Evolutionary conservation across 2,329 filamentous ascomycete genomes (phyloP).

Genomic region (Furcasterigmium sp.): DNA sequence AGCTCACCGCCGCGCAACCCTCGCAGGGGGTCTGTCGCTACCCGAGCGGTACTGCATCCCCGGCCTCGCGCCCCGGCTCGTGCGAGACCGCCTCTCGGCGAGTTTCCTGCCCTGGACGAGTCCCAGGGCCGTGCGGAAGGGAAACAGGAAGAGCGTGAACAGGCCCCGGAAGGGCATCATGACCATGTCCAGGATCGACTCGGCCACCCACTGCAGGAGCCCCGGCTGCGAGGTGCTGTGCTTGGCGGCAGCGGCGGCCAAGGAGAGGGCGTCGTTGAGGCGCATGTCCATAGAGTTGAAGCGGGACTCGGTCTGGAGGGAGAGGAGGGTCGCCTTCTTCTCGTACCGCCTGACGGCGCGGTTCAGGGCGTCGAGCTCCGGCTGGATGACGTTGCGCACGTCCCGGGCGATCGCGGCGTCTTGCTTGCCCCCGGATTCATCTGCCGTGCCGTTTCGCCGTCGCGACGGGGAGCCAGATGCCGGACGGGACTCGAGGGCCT

Average conservation of each 20-base stretch:
- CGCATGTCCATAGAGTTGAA: constrained; percentile 67
- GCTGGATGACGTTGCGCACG: constrained; percentile 62
- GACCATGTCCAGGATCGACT: constrained; percentile 25
- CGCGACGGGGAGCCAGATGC: constrained; percentile 26
- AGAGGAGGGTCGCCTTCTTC: constrained; percentile 73
- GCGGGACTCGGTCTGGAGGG: constrained; percentile 70
- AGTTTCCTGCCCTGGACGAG: constrained; percentile 25
- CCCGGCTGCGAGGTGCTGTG: constrained; percentile 32
- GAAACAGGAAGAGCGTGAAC: constrained; percentile 34
- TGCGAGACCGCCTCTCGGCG: constrained; percentile 16
- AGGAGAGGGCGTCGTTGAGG: constrained; percentile 69
- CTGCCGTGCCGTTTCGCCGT: constrained; percentile 23
- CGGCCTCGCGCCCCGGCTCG: constrained; percentile 17
- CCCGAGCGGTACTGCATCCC: constrained; percentile 23
- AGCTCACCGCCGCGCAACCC: constrained; percentile 17
- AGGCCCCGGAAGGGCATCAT: constrained; percentile 37
- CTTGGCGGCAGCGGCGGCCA: constrained; percentile 71
- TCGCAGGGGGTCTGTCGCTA: constrained; percentile 27
- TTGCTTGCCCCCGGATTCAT: constrained; percentile 30
- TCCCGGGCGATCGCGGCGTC: constrained; percentile 45
- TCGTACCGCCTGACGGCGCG: constrained; percentile 87
- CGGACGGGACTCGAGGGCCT: constrained; percentile 60
- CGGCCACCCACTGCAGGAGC: constrained; percentile 30
- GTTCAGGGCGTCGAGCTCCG: constrained; percentile 82
- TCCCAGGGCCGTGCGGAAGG: constrained; percentile 31